Evolutionary conservation across 164 flowering plant species (phyloP).

Genomic region (Taxillus chinensis): DNA sequence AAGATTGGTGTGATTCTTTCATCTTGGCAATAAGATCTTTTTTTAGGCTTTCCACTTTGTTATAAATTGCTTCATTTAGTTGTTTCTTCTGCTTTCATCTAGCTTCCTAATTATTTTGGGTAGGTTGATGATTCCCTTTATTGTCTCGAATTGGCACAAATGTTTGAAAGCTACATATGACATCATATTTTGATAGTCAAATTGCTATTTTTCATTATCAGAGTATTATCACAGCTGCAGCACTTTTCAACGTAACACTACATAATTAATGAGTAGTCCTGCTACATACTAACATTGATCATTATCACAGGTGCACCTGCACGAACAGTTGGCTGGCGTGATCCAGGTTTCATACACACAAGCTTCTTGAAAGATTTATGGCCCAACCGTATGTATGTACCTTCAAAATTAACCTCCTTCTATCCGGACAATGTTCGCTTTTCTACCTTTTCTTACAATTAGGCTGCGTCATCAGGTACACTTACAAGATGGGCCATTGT

Average conservation of each 20-base stretch:
- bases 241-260: neutral
- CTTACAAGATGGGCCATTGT: constrained; percentile 67
- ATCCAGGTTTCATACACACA: constrained; percentile 89
- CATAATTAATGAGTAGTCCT: neutral
- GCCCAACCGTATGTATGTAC: constrained; percentile 61
- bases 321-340: constrained; percentile 83
- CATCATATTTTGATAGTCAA: too few relatives aligned
- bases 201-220: too few relatives aligned
- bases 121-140: too few relatives aligned
- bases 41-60: neutral
- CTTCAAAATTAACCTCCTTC: neutral
- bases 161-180: too few relatives aligned
- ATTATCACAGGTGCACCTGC: constrained; percentile 67
- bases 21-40: neutral
- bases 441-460: neutral
- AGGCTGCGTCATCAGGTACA: constrained; percentile 36
- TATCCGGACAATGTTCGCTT: neutral
- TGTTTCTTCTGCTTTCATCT: too few relatives aligned
- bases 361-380: constrained; percentile 71
- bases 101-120: too few relatives aligned
- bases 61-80: neutral
- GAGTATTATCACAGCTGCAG: neutral
- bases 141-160: too few relatives aligned
- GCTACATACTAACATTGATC: constrained; percentile 1
- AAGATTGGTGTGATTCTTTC: constrained; percentile 10